phyloP scores from a whole-genome alignment of 164 flowering plant genomes.

The Vitis riparia region DNA sequence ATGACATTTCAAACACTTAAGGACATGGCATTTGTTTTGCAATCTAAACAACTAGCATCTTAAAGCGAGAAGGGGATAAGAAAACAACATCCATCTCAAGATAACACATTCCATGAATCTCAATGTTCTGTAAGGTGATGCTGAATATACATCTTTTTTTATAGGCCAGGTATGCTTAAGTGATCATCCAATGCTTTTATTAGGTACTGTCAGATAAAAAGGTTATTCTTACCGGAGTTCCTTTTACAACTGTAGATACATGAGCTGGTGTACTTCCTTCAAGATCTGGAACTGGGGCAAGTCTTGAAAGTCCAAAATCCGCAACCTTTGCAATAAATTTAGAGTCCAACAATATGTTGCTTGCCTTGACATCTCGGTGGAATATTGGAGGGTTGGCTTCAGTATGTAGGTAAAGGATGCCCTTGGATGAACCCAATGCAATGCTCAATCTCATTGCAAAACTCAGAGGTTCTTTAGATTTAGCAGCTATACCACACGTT shows the following conservation, averaged over 20 bases:
- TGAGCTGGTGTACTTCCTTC: conserved; percentile 72
- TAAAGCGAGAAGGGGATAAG: too few relatives aligned
- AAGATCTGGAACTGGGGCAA: conserved; percentile 76
- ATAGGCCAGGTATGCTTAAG: too few relatives aligned
- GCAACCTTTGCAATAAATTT: conserved; percentile 78
- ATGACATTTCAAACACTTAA: not conserved
- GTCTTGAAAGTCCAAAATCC: conserved; percentile 90
- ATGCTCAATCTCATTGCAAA: conserved; percentile 64
- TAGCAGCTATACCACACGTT: conserved; percentile 37
- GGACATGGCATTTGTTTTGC: too few relatives aligned
- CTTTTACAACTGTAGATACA: conserved; percentile 88
- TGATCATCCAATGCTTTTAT: not conserved
- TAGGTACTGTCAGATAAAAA: not conserved
- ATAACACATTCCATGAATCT: too few relatives aligned
- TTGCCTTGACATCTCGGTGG: conserved; percentile 91
- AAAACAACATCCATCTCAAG: too few relatives aligned
- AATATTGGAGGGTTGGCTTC: conserved; percentile 95
- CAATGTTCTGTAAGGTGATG: too few relatives aligned
- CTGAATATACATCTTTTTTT: too few relatives aligned
- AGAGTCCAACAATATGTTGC: conserved; percentile 78
- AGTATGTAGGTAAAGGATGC: conserved; percentile 83
- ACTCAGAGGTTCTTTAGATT: conserved; percentile 40
- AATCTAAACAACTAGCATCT: too few relatives aligned
- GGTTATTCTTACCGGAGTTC: conserved; percentile 70
- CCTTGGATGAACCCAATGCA: conserved; percentile 80